phyloP scores from a whole-genome alignment of 2,329 filamentous ascomycete genomes.

The Pestalotiopsis sp. region DNA sequence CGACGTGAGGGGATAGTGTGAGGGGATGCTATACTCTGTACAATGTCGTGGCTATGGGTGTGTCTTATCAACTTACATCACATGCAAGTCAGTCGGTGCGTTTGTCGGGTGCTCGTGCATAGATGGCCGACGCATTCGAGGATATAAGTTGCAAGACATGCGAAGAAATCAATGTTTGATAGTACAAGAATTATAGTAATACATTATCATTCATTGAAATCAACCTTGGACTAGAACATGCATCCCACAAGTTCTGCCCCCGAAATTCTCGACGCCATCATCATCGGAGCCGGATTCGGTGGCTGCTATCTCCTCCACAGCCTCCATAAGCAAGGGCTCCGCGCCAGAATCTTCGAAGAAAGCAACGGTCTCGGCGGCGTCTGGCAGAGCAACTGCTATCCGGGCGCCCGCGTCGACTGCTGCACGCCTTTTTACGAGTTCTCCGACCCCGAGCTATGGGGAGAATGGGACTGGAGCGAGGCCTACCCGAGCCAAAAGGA shows the following conservation, averaged over 20 bases:
- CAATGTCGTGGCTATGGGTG: not conserved
- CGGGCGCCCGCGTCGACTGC: not conserved
- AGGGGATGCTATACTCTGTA: not conserved
- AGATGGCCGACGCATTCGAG: not conserved
- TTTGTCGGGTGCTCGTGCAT: not conserved
- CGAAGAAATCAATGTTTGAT: not conserved
- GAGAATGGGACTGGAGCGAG: not conserved
- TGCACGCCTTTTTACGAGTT: not conserved
- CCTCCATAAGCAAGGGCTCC: not conserved
- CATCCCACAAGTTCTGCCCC: fast-evolving
- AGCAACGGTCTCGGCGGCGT: not conserved
- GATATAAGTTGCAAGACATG: not conserved
- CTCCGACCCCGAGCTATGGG: not conserved
- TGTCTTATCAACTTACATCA: not conserved
- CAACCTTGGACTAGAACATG: not conserved
- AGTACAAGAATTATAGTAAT: not conserved
- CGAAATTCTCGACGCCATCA: not conserved
- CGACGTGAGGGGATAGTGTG: not conserved
- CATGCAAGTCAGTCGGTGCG: not conserved
- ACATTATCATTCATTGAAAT: not conserved
- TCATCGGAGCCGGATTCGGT: not conserved
- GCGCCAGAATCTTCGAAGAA: not conserved
- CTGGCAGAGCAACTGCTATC: not conserved
- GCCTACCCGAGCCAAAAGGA: not conserved
- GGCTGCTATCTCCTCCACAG: not conserved